These are phyloP conservation scores for Yamadazyma trypodendri DNA, from an alignment of 1,139 yeast genomes.

Conservation along the genomic window DNA sequence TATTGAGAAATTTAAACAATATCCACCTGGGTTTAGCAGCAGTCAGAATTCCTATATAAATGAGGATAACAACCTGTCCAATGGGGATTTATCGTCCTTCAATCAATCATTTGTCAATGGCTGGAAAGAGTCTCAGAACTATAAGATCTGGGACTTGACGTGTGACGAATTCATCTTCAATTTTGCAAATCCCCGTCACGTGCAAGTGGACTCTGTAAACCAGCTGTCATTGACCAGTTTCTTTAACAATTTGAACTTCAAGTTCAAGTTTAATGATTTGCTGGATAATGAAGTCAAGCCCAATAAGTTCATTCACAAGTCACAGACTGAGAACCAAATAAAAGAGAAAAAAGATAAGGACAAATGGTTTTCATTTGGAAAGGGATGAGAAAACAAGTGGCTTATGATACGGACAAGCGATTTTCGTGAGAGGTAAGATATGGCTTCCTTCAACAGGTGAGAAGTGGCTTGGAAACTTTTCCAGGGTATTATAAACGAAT, in stretches of 20 bases:
- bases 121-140: conserved; percentile 73
- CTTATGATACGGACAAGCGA: background rate
- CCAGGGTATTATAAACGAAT: too few species aligned
- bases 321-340: conserved; percentile 7
- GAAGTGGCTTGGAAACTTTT: too few species aligned
- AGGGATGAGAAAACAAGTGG: too few species aligned
- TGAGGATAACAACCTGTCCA: conserved; percentile 20
- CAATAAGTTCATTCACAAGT: conserved; percentile 13
- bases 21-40: conserved; percentile 43
- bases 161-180: conserved; percentile 92
- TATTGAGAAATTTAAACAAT: conserved; percentile 38
- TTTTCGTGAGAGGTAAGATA: background rate
- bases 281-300: conserved; percentile 14
- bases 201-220: conserved; percentile 21
- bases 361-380: conserved; percentile 14
- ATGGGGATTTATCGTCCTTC: conserved; percentile 42
- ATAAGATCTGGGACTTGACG: conserved; percentile 60
- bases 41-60: conserved; percentile 6
- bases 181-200: conserved; percentile 77
- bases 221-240: conserved; percentile 20
- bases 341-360: conserved; percentile 8
- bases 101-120: conserved; percentile 53
- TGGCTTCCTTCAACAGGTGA: too few species aligned
- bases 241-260: conserved; percentile 26
- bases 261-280: conserved; percentile 13